These are phyloP conservation scores for Rhodotorula sp. DNA, from an alignment of 1,284 basidiomycete species.

Conservation along the genomic window DNA sequence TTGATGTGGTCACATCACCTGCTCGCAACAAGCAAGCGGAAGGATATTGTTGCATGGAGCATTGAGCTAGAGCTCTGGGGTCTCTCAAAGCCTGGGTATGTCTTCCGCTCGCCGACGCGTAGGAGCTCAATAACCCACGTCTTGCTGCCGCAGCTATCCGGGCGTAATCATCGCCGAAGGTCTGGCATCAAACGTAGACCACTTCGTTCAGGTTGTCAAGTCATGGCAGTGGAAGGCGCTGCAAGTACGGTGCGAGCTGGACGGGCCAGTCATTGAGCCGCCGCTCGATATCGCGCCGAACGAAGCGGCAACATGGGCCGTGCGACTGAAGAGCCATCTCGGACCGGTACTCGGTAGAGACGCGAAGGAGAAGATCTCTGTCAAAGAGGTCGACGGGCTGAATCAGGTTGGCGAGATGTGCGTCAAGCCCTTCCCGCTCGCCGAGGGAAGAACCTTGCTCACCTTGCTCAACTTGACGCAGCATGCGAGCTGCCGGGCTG, in stretches of 20 bases:
- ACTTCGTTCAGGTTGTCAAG: constrained; percentile 34
- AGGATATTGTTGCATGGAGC: constrained; percentile 29
- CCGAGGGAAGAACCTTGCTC: not conserved
- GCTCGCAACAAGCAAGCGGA: constrained; percentile 34
- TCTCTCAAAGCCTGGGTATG: constrained; percentile 33
- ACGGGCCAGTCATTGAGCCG: not conserved
- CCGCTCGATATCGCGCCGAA: not conserved
- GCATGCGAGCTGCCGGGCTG: constrained; percentile 26
- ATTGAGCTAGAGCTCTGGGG: constrained; percentile 26
- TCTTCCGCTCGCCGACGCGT: not conserved
- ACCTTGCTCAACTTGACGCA: not conserved
- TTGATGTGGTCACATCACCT: constrained; percentile 38
- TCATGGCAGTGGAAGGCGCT: constrained; percentile 38
- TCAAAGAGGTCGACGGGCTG: constrained; percentile 29
- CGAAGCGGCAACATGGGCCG: constrained; percentile 15
- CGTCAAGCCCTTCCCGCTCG: not conserved
- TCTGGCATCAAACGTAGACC: constrained; percentile 18
- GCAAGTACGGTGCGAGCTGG: constrained; percentile 34
- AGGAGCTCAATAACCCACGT: not conserved
- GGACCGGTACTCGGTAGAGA: constrained; percentile 12
- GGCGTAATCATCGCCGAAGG: constrained; percentile 36
- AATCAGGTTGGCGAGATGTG: constrained; percentile 36
- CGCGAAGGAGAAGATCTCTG: constrained; percentile 18
- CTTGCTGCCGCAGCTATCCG: constrained; percentile 21
- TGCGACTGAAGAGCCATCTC: constrained; percentile 15